Evolutionary conservation across 2,329 filamentous ascomycete genomes (phyloP).

Genomic region (Metarhizium sp.): DNA sequence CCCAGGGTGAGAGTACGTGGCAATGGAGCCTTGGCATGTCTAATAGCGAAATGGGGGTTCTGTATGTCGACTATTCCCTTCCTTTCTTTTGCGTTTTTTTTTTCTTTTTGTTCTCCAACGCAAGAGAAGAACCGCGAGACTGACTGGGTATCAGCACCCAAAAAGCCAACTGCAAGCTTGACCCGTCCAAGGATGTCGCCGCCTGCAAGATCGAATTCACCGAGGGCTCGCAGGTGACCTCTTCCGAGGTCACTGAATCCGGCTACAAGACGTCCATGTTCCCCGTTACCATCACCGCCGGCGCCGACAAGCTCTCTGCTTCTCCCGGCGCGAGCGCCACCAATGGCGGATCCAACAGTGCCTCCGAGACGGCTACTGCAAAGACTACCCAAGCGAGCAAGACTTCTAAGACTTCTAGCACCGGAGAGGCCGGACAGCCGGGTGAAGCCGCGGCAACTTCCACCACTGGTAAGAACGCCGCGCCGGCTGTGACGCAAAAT

Average conservation of each 20-base stretch:
- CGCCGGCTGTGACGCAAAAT: conserved; percentile 23
- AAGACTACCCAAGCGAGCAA: background rate
- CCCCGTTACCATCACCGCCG: conserved; percentile 28
- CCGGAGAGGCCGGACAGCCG: conserved; percentile 5
- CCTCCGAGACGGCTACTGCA: conserved; percentile 2
- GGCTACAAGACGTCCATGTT: conserved; percentile 13
- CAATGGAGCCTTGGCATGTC: conserved; percentile 6
- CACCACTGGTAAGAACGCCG: conserved; percentile 17
- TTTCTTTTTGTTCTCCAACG: too few relatives aligned
- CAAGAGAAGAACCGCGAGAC: too few relatives aligned
- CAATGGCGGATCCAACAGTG: conserved; percentile 1
- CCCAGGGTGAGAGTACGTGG: conserved; percentile 20
- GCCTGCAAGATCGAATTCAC: conserved; percentile 12
- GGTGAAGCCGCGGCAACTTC: conserved; percentile 7
- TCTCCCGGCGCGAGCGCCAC: conserved; percentile 4
- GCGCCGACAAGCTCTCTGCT: conserved; percentile 23
- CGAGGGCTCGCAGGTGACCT: background rate
- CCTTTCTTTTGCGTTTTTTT: background rate
- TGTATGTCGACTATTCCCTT: background rate
- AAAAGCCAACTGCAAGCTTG: conserved; percentile 15
- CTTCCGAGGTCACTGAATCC: conserved; percentile 4
- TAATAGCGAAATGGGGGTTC: background rate
- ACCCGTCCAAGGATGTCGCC: conserved; percentile 13
- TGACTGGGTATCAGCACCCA: conserved; percentile 9
- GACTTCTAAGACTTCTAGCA: conserved; percentile 7